Evolutionary conservation across 768 basidiomycete genomes (phyloP), one percentile per base, ranked within the genome.

Genomic region (Trametes coccinea): DNA sequence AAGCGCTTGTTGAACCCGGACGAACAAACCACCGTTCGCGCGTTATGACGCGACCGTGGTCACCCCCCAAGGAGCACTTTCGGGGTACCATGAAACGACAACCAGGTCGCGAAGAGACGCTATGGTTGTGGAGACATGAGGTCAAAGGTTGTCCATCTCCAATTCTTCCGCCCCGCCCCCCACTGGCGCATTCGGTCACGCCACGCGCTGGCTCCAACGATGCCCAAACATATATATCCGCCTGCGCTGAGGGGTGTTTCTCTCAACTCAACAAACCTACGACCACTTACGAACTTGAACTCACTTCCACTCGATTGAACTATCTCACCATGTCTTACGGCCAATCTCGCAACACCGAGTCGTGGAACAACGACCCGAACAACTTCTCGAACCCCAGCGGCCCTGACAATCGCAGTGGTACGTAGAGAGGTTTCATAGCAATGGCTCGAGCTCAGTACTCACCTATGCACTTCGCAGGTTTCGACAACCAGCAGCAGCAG

Each of bases 351-450:
- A 60, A 43, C 53, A 64, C 59, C 34, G 63, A 64, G 57, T 63
- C 62, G 47, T 64, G 64, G 64, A 59, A 58, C 64, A 65, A 54
- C 44, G 64, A 61, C 53, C 64, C 64, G 41, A 61, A 64, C 56
- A 52, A 37, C 59, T 64, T 64, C 54, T 50, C 51, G 14, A 64
- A 61, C 60, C 22, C 53, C 11, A 29, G 45, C 10, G 57, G 57
- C 47, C 63, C 59, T n/a, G 50, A 60, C 27, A 55, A 43, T 37
- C 46, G 53, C 46, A 39, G 46, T 3, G 53, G 59, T 53, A 60
- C 40, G 53, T 30, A 5, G 4, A 14, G 14, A 14, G 10, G 39
- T 39, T 13, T 8, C 13, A 7, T 39, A 7, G 7, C 39, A 13
- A 13, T 39, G 39, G 39, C 13, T 39, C 39, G 39, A 7, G 39